phyloP scores from a whole-genome alignment of 2,329 filamentous ascomycete genomes.

The Berkeleyomyces basicola region DNA sequence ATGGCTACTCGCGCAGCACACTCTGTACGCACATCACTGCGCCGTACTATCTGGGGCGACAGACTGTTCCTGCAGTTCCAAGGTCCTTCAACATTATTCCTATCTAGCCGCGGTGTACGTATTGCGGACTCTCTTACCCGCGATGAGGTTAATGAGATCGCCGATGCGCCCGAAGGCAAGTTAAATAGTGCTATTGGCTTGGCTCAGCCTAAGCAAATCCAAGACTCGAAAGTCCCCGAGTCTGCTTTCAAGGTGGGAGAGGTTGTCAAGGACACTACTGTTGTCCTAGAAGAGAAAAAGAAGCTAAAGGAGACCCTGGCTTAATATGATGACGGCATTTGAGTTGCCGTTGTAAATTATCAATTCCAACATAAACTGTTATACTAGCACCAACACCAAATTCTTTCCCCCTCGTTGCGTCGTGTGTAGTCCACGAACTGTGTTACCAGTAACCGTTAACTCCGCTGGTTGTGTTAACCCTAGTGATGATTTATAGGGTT shows the following conservation, averaged over 20 bases:
- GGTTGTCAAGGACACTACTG: constrained; percentile 45
- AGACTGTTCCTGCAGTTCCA: constrained; percentile 79
- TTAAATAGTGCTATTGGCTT: constrained; percentile 40
- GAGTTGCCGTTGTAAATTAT: constrained; percentile 9
- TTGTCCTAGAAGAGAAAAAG: constrained; percentile 45
- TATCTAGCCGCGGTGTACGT: constrained; percentile 73
- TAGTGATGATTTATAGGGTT: too few relatives aligned
- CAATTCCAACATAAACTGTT: background rate
- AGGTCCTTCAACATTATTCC: constrained; percentile 68
- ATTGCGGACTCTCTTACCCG: constrained; percentile 62
- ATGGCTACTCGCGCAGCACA: constrained; percentile 47
- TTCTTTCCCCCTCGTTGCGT: too few relatives aligned
- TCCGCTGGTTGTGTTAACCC: too few relatives aligned
- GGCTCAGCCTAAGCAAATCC: constrained; percentile 21
- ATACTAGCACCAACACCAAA: too few relatives aligned
- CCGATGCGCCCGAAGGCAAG: constrained; percentile 59
- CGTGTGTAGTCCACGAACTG: too few relatives aligned
- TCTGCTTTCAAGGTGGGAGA: constrained; percentile 37
- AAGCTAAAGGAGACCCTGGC: constrained; percentile 39
- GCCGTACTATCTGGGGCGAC: constrained; percentile 85
- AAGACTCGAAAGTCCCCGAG: constrained; percentile 15
- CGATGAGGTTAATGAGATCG: constrained; percentile 78
- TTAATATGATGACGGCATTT: constrained; percentile 16
- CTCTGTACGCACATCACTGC: constrained; percentile 55
- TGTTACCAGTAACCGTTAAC: too few relatives aligned